Base-by-base conservation (phyloP, 75 land plant species). In the Pseudotsuga menziesii region DNA sequence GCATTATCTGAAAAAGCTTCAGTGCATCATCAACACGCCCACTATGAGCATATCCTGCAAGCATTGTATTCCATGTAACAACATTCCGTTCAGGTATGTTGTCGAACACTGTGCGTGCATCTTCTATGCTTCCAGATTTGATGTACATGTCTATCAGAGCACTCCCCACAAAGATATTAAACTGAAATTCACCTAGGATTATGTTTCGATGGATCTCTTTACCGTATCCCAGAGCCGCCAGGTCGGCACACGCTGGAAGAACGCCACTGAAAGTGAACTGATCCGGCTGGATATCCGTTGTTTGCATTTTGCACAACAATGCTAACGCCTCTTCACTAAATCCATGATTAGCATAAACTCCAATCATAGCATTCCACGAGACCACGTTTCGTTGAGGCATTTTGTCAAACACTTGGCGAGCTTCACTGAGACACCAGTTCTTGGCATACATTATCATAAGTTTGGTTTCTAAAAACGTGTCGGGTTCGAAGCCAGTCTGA, bases 401-500 rank as follows among this genome's bases (percentile, higher is more conserved):
- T n/a, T 79, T 72, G 26, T 77, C 77, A 77, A 82, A 82, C 19
- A 77, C 55, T 9, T 11, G 14, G 59, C 54, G 35, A 13, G 73
- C 87, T 52, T 55, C 7, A 14, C 76, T 79, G n/a, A 82, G 15
- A 48, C 61, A 41, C 35, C 88, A 85, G 75, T 80, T 80, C 61
- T 80, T 86, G 75, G 75, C 86, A 60, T 86, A 86, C 85, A 83
- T 83, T 29, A 75, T 57, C 27, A 86, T 63, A 20, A 86, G 80
- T 23, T 80, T 77, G 72, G 80, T 86, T 19, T 72, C 56, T 5
- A 83, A 78, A 75, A 80, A 83, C 11, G 76, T 72, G 75, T 67
- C 55, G 8, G 61, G 35, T 57, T 75, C 66, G 23, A 75, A 41
- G 29, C 83, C 88, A 3, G 56, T 20, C 66, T 83, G 78, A n/a